These are phyloP conservation scores for Penicillium sp. DNA, from an alignment of 2,329 filamentous ascomycete species.

Conservation along the genomic window DNA sequence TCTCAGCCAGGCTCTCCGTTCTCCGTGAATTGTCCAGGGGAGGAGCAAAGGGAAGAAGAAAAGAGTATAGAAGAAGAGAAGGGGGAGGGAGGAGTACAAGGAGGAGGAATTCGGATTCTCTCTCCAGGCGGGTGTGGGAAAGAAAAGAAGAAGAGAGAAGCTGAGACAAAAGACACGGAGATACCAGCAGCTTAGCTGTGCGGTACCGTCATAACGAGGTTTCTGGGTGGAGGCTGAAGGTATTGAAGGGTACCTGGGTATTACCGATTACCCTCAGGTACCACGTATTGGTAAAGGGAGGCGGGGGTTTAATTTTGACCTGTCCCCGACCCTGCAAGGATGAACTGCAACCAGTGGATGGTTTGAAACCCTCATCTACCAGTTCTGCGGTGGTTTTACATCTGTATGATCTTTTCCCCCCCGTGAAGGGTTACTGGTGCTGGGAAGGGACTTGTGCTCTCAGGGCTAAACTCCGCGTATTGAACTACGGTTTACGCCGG, in stretches of 20 bases:
- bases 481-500: conserved; percentile 11
- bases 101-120: conserved; percentile 38
- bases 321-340: conserved; percentile 11
- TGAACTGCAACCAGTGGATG: conserved; percentile 1
- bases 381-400: neutral
- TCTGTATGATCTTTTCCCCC: neutral
- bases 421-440: neutral
- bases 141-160: conserved; percentile 33
- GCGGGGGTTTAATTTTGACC: conserved; percentile 4
- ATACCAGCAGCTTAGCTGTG: conserved; percentile 26
- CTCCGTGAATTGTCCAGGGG: conserved; percentile 39
- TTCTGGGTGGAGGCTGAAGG: conserved; percentile 25
- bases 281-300: conserved; percentile 8
- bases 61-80: conserved; percentile 34
- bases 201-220: conserved; percentile 23
- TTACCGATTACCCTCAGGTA: neutral
- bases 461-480: conserved; percentile 2
- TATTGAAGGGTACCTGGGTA: neutral
- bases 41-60: conserved; percentile 27
- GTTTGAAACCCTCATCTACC: conserved; percentile 9
- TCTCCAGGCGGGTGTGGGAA: conserved; percentile 43
- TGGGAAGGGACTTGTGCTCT: neutral
- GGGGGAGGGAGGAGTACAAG: conserved; percentile 33
- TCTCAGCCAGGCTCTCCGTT: conserved; percentile 36
- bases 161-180: conserved; percentile 30